Evolutionary conservation across 2,329 filamentous ascomycete genomes (phyloP), one percentile per base, ranked within the genome.

Genomic region (Macrophomina pseudophaseolina): DNA sequence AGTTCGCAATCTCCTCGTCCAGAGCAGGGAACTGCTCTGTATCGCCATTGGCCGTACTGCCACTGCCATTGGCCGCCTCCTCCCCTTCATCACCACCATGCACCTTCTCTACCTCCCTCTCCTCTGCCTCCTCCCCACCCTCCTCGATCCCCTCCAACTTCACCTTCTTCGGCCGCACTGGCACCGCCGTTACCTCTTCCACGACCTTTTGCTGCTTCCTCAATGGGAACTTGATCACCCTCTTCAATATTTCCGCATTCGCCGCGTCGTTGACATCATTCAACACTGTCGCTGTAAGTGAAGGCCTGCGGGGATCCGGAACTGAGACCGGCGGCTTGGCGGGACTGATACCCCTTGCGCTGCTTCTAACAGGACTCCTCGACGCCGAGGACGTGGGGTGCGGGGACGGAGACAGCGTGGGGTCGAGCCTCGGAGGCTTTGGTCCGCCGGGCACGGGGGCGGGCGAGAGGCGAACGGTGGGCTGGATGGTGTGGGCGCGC

Each of bases 191-290:
- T 14, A 44, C 42, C 42, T 44, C 42, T 5, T 44, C 42, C 42
- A 8, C 33, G 32, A 38, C 18, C 52, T 11, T 40, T 23, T 54
- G 35, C 52, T 35, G 33, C 49, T n/a, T 32, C 52, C 8, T 59
- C n/a, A 64, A 30, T 12, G 73, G 75, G 67, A 80, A 80, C 18
- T 70, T 72, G 60, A 80, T 76, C 9, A 74, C 71, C 52, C 74
- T 71, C 64, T 74, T 78, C 35, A 79, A 69, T n/a, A 78, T 66
- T 11, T 75, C 75, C 16, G 71, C 74, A 46, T 75, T 59, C 28
- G 48, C 63, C 11, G 58, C 58, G 8, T 62, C 60, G n/a, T 54
- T 64, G 28, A 64, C 60, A 12, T 64, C 60, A n/a, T 62, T 62
- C 67, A 56, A 58, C 54, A 64, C 60, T 3, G 16, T 44, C 14